Evolutionary conservation across 148 eudicot genomes (phyloP).

Genomic region (Chenopodium suecicum): DNA sequence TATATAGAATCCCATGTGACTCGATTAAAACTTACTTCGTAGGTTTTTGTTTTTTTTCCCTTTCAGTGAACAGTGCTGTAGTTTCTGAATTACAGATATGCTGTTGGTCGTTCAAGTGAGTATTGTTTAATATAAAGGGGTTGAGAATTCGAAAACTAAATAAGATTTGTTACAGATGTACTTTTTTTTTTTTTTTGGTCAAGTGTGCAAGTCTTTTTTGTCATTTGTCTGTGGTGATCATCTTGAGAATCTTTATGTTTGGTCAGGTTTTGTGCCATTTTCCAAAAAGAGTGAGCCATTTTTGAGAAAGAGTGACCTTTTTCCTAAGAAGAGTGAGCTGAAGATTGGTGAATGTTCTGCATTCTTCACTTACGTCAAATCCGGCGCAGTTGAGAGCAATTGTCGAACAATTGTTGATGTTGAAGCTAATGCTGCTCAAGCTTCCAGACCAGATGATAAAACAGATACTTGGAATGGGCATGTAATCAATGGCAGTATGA

Average conservation of each 20-base stretch:
- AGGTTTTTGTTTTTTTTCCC: neutral
- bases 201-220: neutral
- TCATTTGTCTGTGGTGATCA: constrained; percentile 5
- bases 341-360: constrained; percentile 96
- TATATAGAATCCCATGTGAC: neutral
- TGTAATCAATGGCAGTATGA: constrained; percentile 27
- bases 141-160: neutral
- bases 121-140: neutral
- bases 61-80: neutral
- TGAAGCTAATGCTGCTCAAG: constrained; percentile 35
- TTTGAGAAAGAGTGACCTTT: constrained; percentile 56
- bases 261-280: constrained; percentile 51
- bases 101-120: neutral
- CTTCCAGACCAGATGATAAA: constrained; percentile 33
- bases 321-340: constrained; percentile 72
- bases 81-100: neutral
- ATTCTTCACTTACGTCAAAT: constrained; percentile 85
- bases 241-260: constrained; percentile 12
- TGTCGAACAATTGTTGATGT: constrained; percentile 31
- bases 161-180: neutral
- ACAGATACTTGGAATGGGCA: constrained; percentile 31
- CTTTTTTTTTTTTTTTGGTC: too few relatives aligned
- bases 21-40: neutral
- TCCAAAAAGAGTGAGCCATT: constrained; percentile 73
- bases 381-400: constrained; percentile 46